A percentile compares a stretch with the other conserved stretches of the same genome.
Evolutionary conservation across 2,329 filamentous ascomycete genomes (phyloP).

Genomic region (Phialophora tarda): DNA sequence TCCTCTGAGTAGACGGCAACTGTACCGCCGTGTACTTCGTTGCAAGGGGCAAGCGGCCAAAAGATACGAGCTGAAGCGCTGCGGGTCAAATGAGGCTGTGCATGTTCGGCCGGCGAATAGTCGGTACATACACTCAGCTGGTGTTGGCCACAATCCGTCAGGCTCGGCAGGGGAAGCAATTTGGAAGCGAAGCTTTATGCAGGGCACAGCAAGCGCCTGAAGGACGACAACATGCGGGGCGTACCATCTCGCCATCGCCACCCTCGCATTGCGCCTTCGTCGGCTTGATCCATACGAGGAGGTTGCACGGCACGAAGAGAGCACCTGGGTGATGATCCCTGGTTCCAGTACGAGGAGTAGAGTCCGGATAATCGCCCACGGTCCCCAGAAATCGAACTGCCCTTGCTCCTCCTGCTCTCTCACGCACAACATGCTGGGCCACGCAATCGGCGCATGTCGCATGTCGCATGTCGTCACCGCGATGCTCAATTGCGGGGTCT

Average conservation of each 20-base stretch:
- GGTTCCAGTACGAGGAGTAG: neutral
- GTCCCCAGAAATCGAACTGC: neutral
- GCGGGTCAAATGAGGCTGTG: neutral
- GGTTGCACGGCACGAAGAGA: neutral
- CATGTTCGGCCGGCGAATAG: neutral
- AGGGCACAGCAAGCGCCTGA: neutral
- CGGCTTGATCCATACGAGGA: neutral
- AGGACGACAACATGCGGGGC: neutral
- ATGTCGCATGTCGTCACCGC: slow-evolving; percentile 4
- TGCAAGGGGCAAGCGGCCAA: neutral
- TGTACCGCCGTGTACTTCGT: neutral
- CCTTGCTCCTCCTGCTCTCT: neutral
- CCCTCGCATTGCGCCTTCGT: neutral
- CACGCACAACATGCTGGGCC: neutral
- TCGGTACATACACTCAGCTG: neutral
- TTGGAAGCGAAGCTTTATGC: slow-evolving; percentile 2
- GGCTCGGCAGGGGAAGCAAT: neutral
- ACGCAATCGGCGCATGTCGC: neutral
- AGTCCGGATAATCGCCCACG: neutral
- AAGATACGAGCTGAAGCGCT: neutral
- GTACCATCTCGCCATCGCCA: neutral
- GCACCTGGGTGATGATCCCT: neutral
- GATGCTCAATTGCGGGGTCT: slow-evolving; percentile 5
- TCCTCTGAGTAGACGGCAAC: neutral
- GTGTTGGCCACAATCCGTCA: neutral